These are phyloP conservation scores for Yamadazyma scolyti DNA, from an alignment of 805 yeast species.

Conservation along the genomic window DNA sequence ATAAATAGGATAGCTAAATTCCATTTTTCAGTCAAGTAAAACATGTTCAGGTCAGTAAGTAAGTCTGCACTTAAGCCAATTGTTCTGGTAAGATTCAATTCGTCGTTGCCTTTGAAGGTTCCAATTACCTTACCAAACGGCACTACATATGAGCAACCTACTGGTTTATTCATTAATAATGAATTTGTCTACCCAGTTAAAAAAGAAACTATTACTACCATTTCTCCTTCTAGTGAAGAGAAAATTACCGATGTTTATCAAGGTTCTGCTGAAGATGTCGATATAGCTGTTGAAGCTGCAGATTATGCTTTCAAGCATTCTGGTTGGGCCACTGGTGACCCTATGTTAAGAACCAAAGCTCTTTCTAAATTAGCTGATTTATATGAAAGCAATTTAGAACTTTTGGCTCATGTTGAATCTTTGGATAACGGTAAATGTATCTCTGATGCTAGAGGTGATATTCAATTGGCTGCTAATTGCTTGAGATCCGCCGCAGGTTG, in stretches of 20 bases:
- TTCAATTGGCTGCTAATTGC: conserved; percentile 63
- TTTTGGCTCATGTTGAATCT: conserved; percentile 77
- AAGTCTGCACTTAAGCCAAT: conserved; percentile 2
- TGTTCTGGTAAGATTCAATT: conserved; percentile 19
- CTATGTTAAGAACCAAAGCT: conserved; percentile 60
- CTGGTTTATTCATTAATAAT: conserved; percentile 86
- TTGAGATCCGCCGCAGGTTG: conserved; percentile 86
- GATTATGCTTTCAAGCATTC: conserved; percentile 61
- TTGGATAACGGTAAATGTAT: conserved; percentile 87
- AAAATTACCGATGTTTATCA: conserved; percentile 66
- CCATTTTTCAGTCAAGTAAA: no score
- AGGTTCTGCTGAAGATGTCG: conserved; percentile 76
- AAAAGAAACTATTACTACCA: conserved; percentile 56
- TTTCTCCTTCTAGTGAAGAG: conserved; percentile 70
- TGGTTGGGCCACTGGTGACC: conserved; percentile 66
- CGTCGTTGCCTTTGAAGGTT: conserved; percentile 35
- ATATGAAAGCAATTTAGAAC: conserved; percentile 67
- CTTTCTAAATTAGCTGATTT: conserved; percentile 73
- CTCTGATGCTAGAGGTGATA: conserved; percentile 68
- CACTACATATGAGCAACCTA: conserved; percentile 68
- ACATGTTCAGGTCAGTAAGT: conserved; percentile 6
- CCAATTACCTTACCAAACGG: conserved; percentile 70
- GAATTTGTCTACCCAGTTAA: conserved; percentile 63
- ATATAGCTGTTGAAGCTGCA: conserved; percentile 84
- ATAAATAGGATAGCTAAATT: no score